Percentiles rank a stretch among this genome's conserved stretches.
Conservation (phyloP, 306 rosid species). For the Inga oerstediana region DNA sequence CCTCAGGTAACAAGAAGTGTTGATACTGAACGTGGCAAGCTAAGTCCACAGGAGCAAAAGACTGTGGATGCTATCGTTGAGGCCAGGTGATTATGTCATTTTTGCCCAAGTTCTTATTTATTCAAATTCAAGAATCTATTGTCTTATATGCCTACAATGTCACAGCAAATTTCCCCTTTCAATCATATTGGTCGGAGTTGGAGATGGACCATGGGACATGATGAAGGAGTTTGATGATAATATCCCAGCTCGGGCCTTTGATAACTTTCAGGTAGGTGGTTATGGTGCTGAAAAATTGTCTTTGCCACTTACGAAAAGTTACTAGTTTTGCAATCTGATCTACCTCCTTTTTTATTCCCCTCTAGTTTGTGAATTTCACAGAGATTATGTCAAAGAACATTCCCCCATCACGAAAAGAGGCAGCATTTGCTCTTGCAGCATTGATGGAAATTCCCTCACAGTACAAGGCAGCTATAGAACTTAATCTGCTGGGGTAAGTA, state of each 20-base stretch:
- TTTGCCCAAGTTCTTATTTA: constrained; percentile 8
- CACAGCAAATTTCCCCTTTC: constrained; percentile 91
- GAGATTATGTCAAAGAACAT: constrained; percentile 83
- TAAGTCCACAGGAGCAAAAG: constrained; percentile 92
- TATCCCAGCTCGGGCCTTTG: constrained; percentile 84
- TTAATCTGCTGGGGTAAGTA: constrained; percentile 72
- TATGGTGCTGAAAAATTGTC: background rate
- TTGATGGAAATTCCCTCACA: constrained; percentile 98
- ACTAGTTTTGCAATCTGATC: constrained; percentile 21
- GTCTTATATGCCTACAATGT: constrained; percentile 34
- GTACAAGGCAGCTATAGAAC: constrained; percentile 91
- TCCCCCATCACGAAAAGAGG: constrained; percentile 68
- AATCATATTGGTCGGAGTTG: constrained; percentile 92
- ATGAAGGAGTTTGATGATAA: constrained; percentile 96
- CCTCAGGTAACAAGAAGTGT: constrained; percentile 91
- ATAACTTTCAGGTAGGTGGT: constrained; percentile 83
- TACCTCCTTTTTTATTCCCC: constrained; percentile 25
- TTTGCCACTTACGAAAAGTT: constrained; percentile 11
- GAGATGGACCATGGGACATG: constrained; percentile 99
- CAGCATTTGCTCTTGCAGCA: constrained; percentile 92
- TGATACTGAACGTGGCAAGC: constrained; percentile 71
- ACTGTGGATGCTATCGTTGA: constrained; percentile 90
- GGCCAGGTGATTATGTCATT: constrained; percentile 68
- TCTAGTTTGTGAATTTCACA: constrained; percentile 88
- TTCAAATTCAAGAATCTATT: constrained; percentile 18